These are phyloP conservation scores for Arachis monticola DNA, from an alignment of 331 rosid species.

Conservation along the genomic window DNA sequence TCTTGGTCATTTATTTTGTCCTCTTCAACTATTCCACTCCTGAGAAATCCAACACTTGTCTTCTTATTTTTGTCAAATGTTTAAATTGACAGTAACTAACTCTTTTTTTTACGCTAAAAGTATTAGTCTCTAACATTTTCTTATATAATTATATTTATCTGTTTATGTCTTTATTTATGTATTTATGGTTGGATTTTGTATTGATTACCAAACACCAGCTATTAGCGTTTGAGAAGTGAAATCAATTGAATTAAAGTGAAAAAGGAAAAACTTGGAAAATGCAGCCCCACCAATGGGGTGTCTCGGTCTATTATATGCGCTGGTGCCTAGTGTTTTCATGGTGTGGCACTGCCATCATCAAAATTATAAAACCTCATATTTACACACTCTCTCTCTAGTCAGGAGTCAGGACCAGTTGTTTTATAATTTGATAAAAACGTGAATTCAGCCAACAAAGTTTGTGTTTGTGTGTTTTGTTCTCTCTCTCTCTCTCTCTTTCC, in stretches of 20 bases:
- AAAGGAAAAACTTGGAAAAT: constrained; percentile 35
- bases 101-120: too few species aligned
- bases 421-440: constrained; percentile 66
- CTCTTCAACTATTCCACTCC: constrained; percentile 26
- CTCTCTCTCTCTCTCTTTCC: constrained; percentile 33
- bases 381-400: neutral
- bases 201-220: neutral
- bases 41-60: neutral
- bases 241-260: neutral
- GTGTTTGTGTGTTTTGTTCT: constrained; percentile 18
- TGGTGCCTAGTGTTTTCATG: constrained; percentile 47
- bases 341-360: constrained; percentile 49
- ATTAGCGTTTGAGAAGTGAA: constrained; percentile 21
- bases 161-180: too few species aligned
- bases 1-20: neutral
- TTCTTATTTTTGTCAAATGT: too few species aligned
- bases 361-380: constrained; percentile 43
- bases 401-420: constrained; percentile 49
- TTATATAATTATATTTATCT: too few species aligned
- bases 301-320: constrained; percentile 43
- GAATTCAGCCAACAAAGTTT: constrained; percentile 48
- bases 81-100: too few species aligned
- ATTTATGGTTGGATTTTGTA: too few species aligned
- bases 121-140: too few species aligned
- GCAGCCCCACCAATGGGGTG: constrained; percentile 45